Base-by-base conservation (phyloP, 768 basidiomycete species). In the Scleroderma bovista region DNA sequence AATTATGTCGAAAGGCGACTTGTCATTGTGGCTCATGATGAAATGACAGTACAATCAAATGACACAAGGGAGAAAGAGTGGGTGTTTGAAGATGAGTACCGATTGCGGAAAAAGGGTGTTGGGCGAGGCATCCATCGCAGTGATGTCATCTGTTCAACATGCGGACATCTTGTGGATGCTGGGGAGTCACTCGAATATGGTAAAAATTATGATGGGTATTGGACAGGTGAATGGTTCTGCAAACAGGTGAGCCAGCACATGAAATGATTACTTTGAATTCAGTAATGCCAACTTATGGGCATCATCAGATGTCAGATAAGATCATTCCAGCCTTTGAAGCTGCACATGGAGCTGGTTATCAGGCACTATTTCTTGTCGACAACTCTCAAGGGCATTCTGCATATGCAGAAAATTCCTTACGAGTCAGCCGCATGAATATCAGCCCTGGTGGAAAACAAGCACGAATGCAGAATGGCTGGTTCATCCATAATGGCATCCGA, bases 201-300 rank as follows among this genome's bases (percentile, higher is more conserved):
- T 2, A 75, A 74, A 46, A 73, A 71, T 55, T 67, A 75, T 51
- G 66, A 74, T 9, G 72, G 73, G 1, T 70, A 65, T 45, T 70
- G 71, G 70, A 67, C 46, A 12, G 67, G 70, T 2, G 61, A 69
- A 45, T 40, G 63, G 1, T 69, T 69, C 46, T 51, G 61, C 17
- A 64, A 64, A 54, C 69, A 69, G 58, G 67, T 68, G n/a, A n/a
- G n/a, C n/a, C n/a, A n/a, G n/a, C n/a, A n/a, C n/a, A n/a, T n/a
- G n/a, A n/a, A n/a, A n/a, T n/a, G n/a, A n/a, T n/a, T n/a, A n/a
- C n/a, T n/a, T n/a, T n/a, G n/a, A n/a, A n/a, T n/a, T n/a, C n/a
- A n/a, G n/a, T n/a, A n/a, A n/a, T n/a, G n/a, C n/a, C n/a, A n/a
- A n/a, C n/a, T n/a, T n/a, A n/a, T n/a, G n/a, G n/a, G n/a, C n/a